Base-by-base conservation (phyloP, 495 filamentous ascomycete genomes). In the Tuber aestivum region DNA sequence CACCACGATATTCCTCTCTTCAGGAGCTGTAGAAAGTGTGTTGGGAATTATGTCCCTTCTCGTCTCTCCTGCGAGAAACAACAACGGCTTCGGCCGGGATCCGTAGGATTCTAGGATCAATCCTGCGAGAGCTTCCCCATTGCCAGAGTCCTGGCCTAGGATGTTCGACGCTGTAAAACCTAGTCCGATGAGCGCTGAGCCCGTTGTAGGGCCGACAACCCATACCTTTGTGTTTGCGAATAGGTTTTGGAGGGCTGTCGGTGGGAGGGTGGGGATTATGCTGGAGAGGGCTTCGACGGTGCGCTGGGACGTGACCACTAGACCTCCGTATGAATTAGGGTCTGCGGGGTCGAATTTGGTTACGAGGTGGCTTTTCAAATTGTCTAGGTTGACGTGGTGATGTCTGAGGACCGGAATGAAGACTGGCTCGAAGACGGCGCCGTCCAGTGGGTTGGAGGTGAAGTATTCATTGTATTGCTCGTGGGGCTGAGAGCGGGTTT, bases 251-350 rank as follows among this genome's bases (percentile, higher is more conserved):
- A 44, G 76, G 72, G 75, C 77, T 44, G 68, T 41, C 77, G 70
- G 76, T 76, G 75, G 79, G 81, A 82, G 77, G 78, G 77, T 70
- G 79, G 77, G 81, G 84, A 85, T 87, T 83, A 94, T 85, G 42
- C 86, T 82, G 18, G 89, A 86, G 78, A 97, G 94, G 2, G 90
- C 94, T 80, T 97, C 95, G 18, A 97, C 95, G 9, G 95, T 92
- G 32, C 96, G 89, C 82, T 98, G 96, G 27, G 93, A 97, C 1
- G 95, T 99, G 83, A 99, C 96, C 70, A 97, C 92, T 71, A 97
- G 82, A 1, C 93, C 94, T 20, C 93, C 93, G 84, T 97, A 97
- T 56, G 37, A 40, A 42, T 37, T 18, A 32, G 61, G 78, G 71
- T 72, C 68, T 73, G 20, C 65, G 72, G 14, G 72, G 65, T 65